Conservation (phyloP, 2,329 filamentous ascomycete species). For the Pezicula rhizophila region DNA sequence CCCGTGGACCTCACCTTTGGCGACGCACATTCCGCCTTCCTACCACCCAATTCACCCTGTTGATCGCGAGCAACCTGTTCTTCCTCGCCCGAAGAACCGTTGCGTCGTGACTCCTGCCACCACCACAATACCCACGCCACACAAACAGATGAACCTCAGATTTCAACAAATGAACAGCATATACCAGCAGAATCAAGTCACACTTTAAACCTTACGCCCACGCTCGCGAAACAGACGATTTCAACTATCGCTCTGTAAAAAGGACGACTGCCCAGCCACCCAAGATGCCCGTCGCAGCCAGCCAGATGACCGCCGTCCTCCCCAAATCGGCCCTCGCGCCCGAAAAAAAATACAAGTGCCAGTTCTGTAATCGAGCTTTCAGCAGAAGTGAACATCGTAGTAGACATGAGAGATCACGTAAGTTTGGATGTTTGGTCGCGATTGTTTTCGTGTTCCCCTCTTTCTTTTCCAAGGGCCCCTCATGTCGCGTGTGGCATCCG, state of each 20-base stretch:
- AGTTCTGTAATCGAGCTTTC: slow-evolving; percentile 96
- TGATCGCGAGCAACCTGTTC: slow-evolving; percentile 18
- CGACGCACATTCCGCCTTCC: slow-evolving; percentile 20
- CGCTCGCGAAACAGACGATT: slow-evolving; percentile 30
- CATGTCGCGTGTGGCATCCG: slow-evolving; percentile 16
- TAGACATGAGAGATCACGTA: slow-evolving; percentile 96
- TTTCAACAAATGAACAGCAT: slow-evolving; percentile 41
- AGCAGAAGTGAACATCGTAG: slow-evolving; percentile 96
- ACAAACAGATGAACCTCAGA: slow-evolving; percentile 9
- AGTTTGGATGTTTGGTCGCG: slow-evolving; percentile 39
- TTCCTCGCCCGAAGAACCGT: slow-evolving; percentile 18
- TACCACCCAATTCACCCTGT: slow-evolving; percentile 7
- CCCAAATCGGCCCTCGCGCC: slow-evolving; percentile 71
- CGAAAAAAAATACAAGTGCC: slow-evolving; percentile 99
- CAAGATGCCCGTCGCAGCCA: slow-evolving; percentile 60
- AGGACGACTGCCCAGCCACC: slow-evolving; percentile 18
- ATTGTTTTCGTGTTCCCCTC: slow-evolving; percentile 12
- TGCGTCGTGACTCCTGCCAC: slow-evolving; percentile 23
- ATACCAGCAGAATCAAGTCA: slow-evolving; percentile 46
- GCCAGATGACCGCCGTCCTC: slow-evolving; percentile 46
- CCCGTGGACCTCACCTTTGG: slow-evolving; percentile 2
- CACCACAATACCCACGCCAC: slow-evolving; percentile 34
- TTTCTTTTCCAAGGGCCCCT: slow-evolving; percentile 13
- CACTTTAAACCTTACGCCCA: slow-evolving; percentile 63
- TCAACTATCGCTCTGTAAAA: slow-evolving; percentile 29